Evolutionary conservation across 495 filamentous ascomycete species (phyloP).

Genomic region (Xylaria flabelliformis): DNA sequence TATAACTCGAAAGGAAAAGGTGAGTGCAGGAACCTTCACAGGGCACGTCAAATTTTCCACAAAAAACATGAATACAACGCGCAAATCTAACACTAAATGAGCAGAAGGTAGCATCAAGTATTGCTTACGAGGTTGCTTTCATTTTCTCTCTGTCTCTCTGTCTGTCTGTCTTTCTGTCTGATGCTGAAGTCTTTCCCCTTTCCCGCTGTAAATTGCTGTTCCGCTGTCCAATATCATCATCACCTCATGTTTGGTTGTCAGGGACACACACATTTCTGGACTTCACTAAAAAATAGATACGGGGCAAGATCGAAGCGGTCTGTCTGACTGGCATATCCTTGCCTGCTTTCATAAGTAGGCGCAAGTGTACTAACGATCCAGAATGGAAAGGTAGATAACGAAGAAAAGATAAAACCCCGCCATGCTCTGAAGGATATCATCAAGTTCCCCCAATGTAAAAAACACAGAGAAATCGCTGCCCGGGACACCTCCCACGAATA

Average conservation of each 20-base stretch:
- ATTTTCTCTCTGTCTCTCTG: not conserved
- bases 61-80: not conserved
- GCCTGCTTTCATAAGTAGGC: slow-evolving; percentile 15
- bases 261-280: slow-evolving; percentile 4
- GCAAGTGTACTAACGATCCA: slow-evolving; percentile 4
- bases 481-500: slow-evolving; percentile 34
- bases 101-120: not conserved
- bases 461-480: slow-evolving; percentile 39
- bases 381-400: slow-evolving; percentile 22
- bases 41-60: not conserved
- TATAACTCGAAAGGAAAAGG: not conserved
- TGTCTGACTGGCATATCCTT: slow-evolving; percentile 16
- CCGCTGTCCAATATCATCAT: slow-evolving; percentile 17
- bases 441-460: slow-evolving; percentile 43
- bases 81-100: not conserved
- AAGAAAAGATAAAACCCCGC: slow-evolving; percentile 19
- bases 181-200: not conserved
- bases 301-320: slow-evolving; percentile 14
- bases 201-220: slow-evolving; percentile 2
- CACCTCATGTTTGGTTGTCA: not conserved
- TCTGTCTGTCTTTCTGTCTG: not conserved
- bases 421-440: slow-evolving; percentile 45
- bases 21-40: not conserved
- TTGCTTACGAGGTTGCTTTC: not conserved
- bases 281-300: slow-evolving; percentile 11